Evolutionary conservation across 257 asterid genomes (phyloP).

Genomic region (Solanum tarapatanum): DNA sequence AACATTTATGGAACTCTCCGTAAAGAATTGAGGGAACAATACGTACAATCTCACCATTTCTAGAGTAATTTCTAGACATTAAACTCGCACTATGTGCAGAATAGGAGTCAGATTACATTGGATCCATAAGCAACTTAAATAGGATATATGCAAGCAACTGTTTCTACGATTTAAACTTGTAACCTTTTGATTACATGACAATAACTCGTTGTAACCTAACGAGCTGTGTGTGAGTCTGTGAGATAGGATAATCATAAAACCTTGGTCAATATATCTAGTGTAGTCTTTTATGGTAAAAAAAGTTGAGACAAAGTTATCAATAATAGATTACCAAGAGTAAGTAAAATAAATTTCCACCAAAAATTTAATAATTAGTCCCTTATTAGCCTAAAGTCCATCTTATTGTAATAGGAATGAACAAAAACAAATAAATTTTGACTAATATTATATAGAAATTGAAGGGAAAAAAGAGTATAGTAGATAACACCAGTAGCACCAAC

Average conservation of each 20-base stretch:
- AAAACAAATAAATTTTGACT: not conserved
- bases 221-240: not conserved
- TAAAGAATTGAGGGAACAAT: fast-evolving
- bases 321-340: not conserved
- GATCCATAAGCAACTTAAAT: not conserved
- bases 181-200: not conserved
- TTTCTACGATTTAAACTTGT: not conserved
- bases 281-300: not conserved
- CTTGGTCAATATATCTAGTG: not conserved
- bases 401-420: not conserved
- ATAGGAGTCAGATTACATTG: not conserved
- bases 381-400: not conserved
- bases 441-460: too few relatives aligned
- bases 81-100: fast-evolving
- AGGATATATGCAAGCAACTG: fast-evolving
- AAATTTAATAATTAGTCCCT: too few relatives aligned
- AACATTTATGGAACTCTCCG: too few relatives aligned
- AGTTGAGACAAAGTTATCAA: not conserved
- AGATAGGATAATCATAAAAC: not conserved
- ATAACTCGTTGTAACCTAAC: not conserved
- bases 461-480: not conserved
- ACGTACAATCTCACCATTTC: not conserved
- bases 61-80: fast-evolving
- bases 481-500: not conserved
- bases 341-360: not conserved